phyloP scores from a whole-genome alignment of 1,284 basidiomycete species.

The Sanghuangporus sanghuang region DNA sequence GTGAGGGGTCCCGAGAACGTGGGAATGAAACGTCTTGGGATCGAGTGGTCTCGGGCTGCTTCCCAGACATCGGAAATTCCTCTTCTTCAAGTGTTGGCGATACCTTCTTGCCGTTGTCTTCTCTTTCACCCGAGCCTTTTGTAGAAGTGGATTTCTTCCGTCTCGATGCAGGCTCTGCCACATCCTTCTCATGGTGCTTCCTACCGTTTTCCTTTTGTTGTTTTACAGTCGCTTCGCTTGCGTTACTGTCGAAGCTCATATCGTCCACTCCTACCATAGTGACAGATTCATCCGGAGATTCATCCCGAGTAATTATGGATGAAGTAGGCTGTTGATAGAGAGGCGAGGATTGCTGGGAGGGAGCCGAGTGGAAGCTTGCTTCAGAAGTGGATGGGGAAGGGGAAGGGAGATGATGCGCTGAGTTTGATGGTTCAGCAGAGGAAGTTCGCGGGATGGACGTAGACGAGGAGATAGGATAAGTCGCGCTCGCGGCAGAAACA shows the following conservation, averaged over 20 bases:
- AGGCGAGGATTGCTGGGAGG: conserved; percentile 45
- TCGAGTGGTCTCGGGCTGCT: neutral
- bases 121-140: neutral
- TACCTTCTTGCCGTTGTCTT: conserved; percentile 24
- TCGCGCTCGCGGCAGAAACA: conserved; percentile 26
- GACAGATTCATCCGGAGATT: conserved; percentile 40
- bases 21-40: conserved; percentile 13
- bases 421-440: conserved; percentile 19
- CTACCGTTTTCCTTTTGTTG: conserved; percentile 26
- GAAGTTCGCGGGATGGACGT: conserved; percentile 19
- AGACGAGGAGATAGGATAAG: conserved; percentile 25
- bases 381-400: conserved; percentile 41
- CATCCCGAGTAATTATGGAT: too few relatives aligned
- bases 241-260: conserved; percentile 36
- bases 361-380: conserved; percentile 47
- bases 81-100: conserved; percentile 46
- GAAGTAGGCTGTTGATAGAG: too few relatives aligned
- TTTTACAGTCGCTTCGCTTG: conserved; percentile 49
- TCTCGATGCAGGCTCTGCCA: conserved; percentile 6
- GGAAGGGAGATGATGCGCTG: conserved; percentile 30
- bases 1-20: conserved; percentile 18
- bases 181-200: conserved; percentile 14
- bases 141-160: conserved; percentile 3
- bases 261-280: conserved; percentile 34
- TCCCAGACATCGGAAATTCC: conserved; percentile 20